These are phyloP conservation scores for Turritis glabra DNA, from an alignment of 345 rosid species.

Conservation along the genomic window DNA sequence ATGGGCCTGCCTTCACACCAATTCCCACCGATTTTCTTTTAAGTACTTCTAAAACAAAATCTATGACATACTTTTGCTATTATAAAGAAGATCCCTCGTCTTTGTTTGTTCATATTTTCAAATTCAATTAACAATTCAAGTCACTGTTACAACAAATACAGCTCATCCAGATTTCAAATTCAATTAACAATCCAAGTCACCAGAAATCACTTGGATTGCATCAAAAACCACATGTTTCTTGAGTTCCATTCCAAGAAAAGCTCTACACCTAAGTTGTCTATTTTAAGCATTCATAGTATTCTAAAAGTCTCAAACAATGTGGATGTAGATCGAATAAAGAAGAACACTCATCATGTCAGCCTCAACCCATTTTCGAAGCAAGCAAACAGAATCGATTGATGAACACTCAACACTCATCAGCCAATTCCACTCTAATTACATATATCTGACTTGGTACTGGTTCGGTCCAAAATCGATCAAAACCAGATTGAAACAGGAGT, in stretches of 20 bases:
- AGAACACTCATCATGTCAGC: background rate
- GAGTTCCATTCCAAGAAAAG: background rate
- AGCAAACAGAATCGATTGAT: slow-evolving; percentile 2
- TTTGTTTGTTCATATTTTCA: too few species aligned
- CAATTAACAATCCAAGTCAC: slow-evolving; percentile 3
- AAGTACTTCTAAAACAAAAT: too few species aligned
- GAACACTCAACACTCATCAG: too few species aligned
- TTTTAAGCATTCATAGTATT: background rate
- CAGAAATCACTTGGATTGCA: slow-evolving; percentile 1
- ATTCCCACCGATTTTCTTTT: too few species aligned
- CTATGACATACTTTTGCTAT: too few species aligned
- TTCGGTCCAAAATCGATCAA: slow-evolving; percentile 14
- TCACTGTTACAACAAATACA: background rate
- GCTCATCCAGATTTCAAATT: background rate
- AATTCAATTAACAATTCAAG: too few species aligned
- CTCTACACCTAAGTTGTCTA: background rate
- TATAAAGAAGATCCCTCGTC: too few species aligned
- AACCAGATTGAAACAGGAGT: slow-evolving; percentile 3
- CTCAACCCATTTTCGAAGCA: slow-evolving; percentile 12
- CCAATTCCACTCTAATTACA: too few species aligned
- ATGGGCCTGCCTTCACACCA: too few species aligned
- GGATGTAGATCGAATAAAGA: background rate
- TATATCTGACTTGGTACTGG: background rate
- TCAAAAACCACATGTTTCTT: background rate
- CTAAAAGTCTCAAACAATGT: background rate